These are phyloP conservation scores for Huntiella bhutanensis DNA, from an alignment of 2,329 filamentous ascomycete species.

Conservation along the genomic window DNA sequence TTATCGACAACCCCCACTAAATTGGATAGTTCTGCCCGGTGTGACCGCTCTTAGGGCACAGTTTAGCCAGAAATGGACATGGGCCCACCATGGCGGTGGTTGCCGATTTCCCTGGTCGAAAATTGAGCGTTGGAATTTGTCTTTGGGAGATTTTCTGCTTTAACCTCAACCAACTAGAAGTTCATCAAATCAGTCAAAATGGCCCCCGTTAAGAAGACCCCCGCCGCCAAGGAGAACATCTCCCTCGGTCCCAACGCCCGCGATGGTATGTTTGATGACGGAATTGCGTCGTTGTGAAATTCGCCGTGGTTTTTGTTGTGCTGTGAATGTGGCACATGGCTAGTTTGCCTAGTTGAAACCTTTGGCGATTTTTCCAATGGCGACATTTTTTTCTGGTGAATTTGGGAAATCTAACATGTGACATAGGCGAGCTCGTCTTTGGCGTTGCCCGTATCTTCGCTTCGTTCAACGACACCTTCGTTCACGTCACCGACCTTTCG, in stretches of 20 bases:
- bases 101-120: constrained; percentile 9
- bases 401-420: not conserved
- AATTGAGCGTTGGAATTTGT: constrained; percentile 2
- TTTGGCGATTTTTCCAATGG: not conserved
- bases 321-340: too few relatives aligned
- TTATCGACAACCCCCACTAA: constrained; percentile 9
- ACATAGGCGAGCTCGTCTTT: constrained; percentile 81
- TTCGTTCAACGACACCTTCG: constrained; percentile 84
- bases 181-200: constrained; percentile 39
- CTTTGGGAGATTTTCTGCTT: constrained; percentile 10
- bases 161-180: constrained; percentile 12
- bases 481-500: constrained; percentile 99
- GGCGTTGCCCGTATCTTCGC: constrained; percentile 97
- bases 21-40: constrained; percentile 18
- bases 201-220: constrained; percentile 81
- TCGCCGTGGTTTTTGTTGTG: not conserved
- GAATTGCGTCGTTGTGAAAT: not conserved
- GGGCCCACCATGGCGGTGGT: constrained; percentile 4
- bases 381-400: not conserved
- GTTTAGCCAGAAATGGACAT: not conserved
- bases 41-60: constrained; percentile 18
- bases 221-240: constrained; percentile 90
- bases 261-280: constrained; percentile 49
- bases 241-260: constrained; percentile 90
- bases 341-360: too few relatives aligned